Conservation (phyloP, 2,329 filamentous ascomycete genomes). For the Aureobasidium sp. region DNA sequence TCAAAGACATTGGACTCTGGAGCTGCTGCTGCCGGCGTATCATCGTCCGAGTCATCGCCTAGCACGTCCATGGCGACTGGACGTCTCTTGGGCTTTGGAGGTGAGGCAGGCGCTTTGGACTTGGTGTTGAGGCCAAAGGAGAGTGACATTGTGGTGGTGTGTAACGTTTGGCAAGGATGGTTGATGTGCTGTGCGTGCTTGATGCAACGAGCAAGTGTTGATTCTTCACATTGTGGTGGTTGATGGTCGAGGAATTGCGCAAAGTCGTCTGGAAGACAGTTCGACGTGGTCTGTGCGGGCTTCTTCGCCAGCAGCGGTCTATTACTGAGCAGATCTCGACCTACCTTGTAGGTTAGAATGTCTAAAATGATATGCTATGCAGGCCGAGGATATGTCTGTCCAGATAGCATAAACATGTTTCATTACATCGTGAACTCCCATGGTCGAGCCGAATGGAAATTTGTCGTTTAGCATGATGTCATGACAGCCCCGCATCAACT, state of each 20-base stretch:
- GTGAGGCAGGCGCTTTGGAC: slow-evolving; percentile 20
- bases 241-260: background rate
- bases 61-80: slow-evolving; percentile 18
- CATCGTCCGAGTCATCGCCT: slow-evolving; percentile 51
- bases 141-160: slow-evolving; percentile 23
- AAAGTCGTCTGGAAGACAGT: background rate
- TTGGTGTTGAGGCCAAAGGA: slow-evolving; percentile 31
- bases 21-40: slow-evolving; percentile 43
- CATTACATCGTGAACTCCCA: background rate
- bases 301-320: background rate
- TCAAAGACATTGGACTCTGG: slow-evolving; percentile 29
- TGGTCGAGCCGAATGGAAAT: background rate
- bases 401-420: background rate
- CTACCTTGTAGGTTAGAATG: background rate
- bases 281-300: background rate
- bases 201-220: background rate
- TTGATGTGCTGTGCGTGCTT: background rate
- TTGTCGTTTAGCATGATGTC: background rate
- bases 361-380: background rate
- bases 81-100: slow-evolving; percentile 22
- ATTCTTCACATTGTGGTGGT: background rate
- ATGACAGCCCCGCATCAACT: slow-evolving; percentile 1
- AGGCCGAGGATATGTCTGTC: background rate
- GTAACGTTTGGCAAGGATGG: background rate
- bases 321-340: background rate